Percentiles rank a stretch among this genome's conserved stretches.
phyloP scores from a whole-genome alignment of 2,329 filamentous ascomycete species.

The Grosmannia clavigera region DNA sequence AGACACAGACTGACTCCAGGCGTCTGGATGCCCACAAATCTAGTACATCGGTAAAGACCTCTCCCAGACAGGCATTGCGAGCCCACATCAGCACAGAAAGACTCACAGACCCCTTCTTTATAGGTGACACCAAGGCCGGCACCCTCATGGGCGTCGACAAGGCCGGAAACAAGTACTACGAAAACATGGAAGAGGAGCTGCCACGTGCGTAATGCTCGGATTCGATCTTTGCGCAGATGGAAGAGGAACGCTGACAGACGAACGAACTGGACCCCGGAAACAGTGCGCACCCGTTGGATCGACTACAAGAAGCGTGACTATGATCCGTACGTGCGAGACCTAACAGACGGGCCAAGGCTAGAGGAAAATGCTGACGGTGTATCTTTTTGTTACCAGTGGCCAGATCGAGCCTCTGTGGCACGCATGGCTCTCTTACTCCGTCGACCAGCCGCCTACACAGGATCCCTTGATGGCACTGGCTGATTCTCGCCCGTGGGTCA shows the following conservation, averaged over 20 bases:
- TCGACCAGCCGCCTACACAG: slow-evolving; percentile 71
- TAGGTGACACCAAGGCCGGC: slow-evolving; percentile 94
- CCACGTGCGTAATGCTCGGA: slow-evolving; percentile 49
- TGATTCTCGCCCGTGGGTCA: slow-evolving; percentile 56
- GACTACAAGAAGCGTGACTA: slow-evolving; percentile 86
- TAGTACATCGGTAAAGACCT: slow-evolving; percentile 4
- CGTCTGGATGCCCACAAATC: not conserved
- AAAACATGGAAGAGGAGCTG: slow-evolving; percentile 89
- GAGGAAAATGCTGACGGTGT: not conserved
- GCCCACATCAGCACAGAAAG: not conserved
- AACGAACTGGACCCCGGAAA: not conserved
- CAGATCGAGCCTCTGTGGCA: slow-evolving; percentile 97
- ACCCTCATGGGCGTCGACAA: slow-evolving; percentile 72
- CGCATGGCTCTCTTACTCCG: slow-evolving; percentile 89
- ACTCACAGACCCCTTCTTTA: not conserved
- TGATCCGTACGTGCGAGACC: slow-evolving; percentile 46
- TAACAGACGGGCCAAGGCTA: too few relatives aligned
- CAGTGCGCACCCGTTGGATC: slow-evolving; percentile 93
- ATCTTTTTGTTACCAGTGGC: slow-evolving; percentile 30
- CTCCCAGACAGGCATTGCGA: not conserved
- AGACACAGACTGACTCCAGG: not conserved
- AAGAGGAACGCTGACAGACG: not conserved
- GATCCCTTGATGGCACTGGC: slow-evolving; percentile 56
- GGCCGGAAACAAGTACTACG: slow-evolving; percentile 95
- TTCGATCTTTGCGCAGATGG: not conserved